Base-by-base conservation (phyloP, 2,329 filamentous ascomycete species). In the Pseudogymnoascus sp. region DNA sequence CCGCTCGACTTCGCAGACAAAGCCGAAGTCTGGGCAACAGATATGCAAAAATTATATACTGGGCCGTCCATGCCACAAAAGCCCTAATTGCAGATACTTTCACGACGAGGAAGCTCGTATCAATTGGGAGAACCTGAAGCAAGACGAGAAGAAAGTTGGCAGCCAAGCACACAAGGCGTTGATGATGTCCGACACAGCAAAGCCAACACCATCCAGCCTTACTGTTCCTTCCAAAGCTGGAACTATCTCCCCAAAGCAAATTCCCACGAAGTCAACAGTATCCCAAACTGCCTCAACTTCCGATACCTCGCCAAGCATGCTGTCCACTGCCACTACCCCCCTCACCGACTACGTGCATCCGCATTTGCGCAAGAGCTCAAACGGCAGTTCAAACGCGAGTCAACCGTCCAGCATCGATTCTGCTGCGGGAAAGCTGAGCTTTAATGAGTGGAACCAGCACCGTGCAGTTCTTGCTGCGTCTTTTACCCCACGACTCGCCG, bases 221-320 rank as follows among this genome's bases (percentile, higher is more conserved):
- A 21, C 49, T 9, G 49, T 56, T 18, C 28, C 46, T 34, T 56
- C 46, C 31, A 16, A 31, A 31, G 3, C 46, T 18, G 25, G n/a
- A 31, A 34, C n/a, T 34, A 9, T 21, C 18, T 5, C 28, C n/a
- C n/a, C 28, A 5, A 34, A 56, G 28, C 49, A 56, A 34, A 34
- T 14, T 34, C 9, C 21, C 34, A 8, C 16, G 6, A 36, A 56
- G 5, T 11, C 49, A 21, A 56, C 49, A 14, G 11, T 7, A 34
- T 34, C 28, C 21, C 49, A 36, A 12, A 34, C 28, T 21, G 16
- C 28, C 12, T 56, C 49, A 5, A 36, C 49, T 18, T 56, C 49
- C 49, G 28, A 56, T 18, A 56, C 49, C 49, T 56, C 49, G 6
- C 49, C 49, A 56, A 56, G 49, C 16, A 36, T 56, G 49, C 9